phyloP scores from a whole-genome alignment of 257 asterid species.

The Nicotiana obtusifolia region DNA sequence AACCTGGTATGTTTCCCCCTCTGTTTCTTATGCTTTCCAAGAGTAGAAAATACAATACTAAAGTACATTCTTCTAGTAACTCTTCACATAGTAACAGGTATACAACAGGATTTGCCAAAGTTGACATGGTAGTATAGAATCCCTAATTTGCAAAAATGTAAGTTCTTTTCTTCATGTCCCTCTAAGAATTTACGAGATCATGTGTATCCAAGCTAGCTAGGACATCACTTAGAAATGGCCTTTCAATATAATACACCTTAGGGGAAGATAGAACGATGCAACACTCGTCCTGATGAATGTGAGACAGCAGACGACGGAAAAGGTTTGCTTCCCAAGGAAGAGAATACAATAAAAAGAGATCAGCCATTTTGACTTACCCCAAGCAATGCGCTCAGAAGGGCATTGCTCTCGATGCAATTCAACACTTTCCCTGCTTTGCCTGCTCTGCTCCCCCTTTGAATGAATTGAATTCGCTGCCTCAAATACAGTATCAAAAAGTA shows the following conservation, averaged over 20 bases:
- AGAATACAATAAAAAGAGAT: background rate
- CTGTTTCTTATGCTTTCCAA: background rate
- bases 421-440: background rate
- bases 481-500: too few species aligned
- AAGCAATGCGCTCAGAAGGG: background rate
- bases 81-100: background rate
- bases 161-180: background rate
- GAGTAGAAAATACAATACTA: background rate
- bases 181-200: background rate
- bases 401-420: background rate
- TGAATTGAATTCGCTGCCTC: too few species aligned
- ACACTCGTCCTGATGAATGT: too few species aligned
- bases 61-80: background rate
- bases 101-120: background rate
- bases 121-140: background rate
- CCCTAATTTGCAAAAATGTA: slow-evolving; percentile 5
- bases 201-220: background rate
- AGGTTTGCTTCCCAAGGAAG: background rate
- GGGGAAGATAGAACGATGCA: too few species aligned
- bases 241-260: too few species aligned
- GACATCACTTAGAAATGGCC: background rate
- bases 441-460: background rate
- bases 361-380: background rate
- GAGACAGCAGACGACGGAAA: too few species aligned
- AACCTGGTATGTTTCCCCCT: background rate